Evolutionary conservation across 805 yeast species (phyloP), one percentile per base, ranked within the genome.

Genomic region (Diddensiella transvaalensis): DNA sequence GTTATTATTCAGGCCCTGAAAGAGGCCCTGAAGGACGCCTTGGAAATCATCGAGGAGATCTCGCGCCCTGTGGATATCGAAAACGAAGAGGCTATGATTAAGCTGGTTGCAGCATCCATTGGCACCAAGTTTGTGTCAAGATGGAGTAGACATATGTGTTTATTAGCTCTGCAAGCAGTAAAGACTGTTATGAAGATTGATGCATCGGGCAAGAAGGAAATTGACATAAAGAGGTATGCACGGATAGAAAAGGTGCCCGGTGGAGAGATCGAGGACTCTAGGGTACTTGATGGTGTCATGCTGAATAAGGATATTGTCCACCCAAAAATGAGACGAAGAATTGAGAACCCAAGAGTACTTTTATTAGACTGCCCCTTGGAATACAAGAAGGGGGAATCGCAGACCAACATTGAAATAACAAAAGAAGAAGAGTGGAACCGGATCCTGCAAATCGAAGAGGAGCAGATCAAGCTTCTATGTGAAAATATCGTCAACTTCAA

Each of bases 311-410:
- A 93, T 65, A 95, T 93, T 49, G 89, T 95, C n/a, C 99, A 93
- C 70, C 99, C 99, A 54, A 89, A 90, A 69, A 93, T 93, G 99
- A 83, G 83, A 60, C 82, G 99, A 66, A 64, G 74, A 60, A 85
- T 93, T 58, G 86, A 84, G 65, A 86, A 88, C 62, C 99, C 99
- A 44, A 79, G 91, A 55, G 80, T 93, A 47, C 78, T 93, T 17
- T 76, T 93, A 57, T 76, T 93, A 59, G 99, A 93, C 71, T 90
- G 97, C 70, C 97, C 99, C 10, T 76, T 93, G 60, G 99, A 93
- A 71, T 93, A 93, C 73, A 93, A 93, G 74, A 93, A 93, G 77
- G 99, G 99, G 56, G 99, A 93, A 72, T 89, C 97, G 2, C 99
- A 93, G 69, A 93, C 98, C 46, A 91, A 93, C 70, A 87, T 93